These are phyloP conservation scores for Pseudogymnoascus sp. DNA, from an alignment of 2,329 filamentous ascomycete species.

Conservation along the genomic window DNA sequence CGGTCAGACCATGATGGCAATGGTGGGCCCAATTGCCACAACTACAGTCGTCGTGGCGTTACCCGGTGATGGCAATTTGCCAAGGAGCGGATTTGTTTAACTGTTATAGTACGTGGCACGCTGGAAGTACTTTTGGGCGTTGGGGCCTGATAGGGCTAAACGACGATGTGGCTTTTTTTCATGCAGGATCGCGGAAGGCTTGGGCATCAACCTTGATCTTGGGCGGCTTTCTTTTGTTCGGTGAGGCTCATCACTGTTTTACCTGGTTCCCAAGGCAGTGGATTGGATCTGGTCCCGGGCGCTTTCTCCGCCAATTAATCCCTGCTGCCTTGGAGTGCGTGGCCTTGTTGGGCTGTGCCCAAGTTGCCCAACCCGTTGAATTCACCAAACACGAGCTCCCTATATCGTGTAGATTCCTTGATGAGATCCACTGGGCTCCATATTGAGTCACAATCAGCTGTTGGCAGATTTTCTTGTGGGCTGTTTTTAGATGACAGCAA, in stretches of 20 bases:
- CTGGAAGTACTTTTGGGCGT: constrained; percentile 1
- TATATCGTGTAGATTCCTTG: not conserved
- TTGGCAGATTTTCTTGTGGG: not conserved
- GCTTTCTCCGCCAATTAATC: not conserved
- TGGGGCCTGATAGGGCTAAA: not conserved
- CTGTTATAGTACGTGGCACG: constrained; percentile 7
- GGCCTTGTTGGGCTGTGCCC: not conserved
- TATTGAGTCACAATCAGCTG: constrained; percentile 5
- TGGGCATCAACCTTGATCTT: constrained; percentile 8
- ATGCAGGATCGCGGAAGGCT: constrained; percentile 9
- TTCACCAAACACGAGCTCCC: constrained; percentile 1
- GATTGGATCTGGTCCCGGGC: not conserved
- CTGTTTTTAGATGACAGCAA: not conserved
- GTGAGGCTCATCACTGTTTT: not conserved
- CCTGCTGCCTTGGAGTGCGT: not conserved
- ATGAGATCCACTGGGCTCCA: constrained; percentile 5
- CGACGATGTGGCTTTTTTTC: not conserved
- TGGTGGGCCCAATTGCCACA: not conserved
- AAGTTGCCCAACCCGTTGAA: not conserved
- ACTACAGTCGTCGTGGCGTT: not conserved
- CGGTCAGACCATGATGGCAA: constrained; percentile 2
- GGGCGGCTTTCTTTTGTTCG: not conserved
- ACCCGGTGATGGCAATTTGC: not conserved
- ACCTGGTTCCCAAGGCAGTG: not conserved
- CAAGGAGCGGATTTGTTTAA: not conserved